Evolutionary conservation across 2,329 filamentous ascomycete genomes (phyloP).

Genomic region (Aspergillus fijiensis): DNA sequence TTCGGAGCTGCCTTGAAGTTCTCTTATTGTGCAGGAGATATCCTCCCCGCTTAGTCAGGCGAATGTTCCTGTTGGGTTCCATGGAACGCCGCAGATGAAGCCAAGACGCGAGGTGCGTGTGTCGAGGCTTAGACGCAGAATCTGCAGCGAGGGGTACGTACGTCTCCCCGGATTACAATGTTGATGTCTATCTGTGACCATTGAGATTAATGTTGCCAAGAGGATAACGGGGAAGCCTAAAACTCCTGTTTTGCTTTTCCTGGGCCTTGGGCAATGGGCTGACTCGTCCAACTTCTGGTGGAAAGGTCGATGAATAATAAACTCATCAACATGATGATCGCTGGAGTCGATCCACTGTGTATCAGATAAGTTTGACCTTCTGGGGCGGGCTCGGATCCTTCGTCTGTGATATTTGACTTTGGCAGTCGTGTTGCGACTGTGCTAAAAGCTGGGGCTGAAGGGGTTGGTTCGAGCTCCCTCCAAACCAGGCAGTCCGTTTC

Average conservation of each 20-base stretch:
- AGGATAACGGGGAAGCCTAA: slow-evolving; percentile 13
- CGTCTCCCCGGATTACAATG: background rate
- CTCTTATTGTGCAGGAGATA: background rate
- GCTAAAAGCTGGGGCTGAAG: background rate
- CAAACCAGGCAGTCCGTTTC: no score
- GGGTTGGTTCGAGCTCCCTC: background rate
- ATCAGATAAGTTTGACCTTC: slow-evolving; percentile 2
- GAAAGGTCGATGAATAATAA: background rate
- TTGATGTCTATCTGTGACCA: no score
- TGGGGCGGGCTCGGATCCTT: background rate
- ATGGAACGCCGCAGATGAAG: background rate
- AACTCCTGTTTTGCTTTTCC: background rate
- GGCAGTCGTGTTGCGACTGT: no score
- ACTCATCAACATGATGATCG: background rate
- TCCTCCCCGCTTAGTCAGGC: background rate
- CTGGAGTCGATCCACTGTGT: background rate
- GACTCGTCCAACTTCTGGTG: background rate
- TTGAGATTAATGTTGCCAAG: slow-evolving; percentile 4
- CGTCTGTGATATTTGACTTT: background rate
- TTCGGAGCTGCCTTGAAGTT: background rate
- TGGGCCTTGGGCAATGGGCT: background rate
- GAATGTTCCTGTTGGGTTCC: background rate
- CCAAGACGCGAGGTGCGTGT: background rate
- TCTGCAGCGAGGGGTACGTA: background rate
- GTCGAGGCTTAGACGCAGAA: background rate